Evolutionary conservation across 768 basidiomycete genomes (phyloP).

Genomic region (Kwoniella heveanensis): DNA sequence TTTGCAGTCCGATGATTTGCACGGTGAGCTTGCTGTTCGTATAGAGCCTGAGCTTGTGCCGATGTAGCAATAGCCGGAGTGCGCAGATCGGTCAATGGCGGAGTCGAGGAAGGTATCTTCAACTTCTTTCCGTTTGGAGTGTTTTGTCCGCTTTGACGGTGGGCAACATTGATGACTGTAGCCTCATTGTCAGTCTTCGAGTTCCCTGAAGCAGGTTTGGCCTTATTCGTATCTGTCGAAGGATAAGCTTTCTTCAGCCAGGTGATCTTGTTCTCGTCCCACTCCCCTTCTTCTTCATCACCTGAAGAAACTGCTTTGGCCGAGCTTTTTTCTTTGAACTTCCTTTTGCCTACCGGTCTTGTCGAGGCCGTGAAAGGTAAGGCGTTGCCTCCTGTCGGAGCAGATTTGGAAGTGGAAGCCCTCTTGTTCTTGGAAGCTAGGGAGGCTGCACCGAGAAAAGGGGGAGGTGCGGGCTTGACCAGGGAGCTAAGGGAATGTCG

Average conservation of each 20-base stretch:
- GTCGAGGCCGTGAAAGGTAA: neutral
- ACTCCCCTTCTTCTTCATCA: constrained; percentile 7
- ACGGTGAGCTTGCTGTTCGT: no score
- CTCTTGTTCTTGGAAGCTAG: neutral
- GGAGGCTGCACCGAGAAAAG: neutral
- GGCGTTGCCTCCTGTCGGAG: no score
- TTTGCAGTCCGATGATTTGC: constrained; percentile 1
- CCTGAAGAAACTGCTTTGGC: neutral
- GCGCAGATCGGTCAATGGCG: neutral
- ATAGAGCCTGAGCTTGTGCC: no score
- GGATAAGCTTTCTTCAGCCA: no score
- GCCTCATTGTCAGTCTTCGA: no score
- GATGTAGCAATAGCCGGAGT: no score
- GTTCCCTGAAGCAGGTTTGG: no score
- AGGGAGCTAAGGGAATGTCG: neutral
- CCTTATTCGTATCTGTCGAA: no score
- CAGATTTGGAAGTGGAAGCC: neutral
- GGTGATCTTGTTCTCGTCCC: neutral
- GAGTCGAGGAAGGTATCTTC: neutral
- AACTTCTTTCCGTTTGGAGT: neutral
- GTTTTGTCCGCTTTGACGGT: no score
- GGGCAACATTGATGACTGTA: no score
- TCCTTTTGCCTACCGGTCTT: neutral
- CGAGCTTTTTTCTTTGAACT: neutral
- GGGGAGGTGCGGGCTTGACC: neutral